Evolutionary conservation across 495 filamentous ascomycete species (phyloP).

Genomic region (Alectoria sarmentosa): DNA sequence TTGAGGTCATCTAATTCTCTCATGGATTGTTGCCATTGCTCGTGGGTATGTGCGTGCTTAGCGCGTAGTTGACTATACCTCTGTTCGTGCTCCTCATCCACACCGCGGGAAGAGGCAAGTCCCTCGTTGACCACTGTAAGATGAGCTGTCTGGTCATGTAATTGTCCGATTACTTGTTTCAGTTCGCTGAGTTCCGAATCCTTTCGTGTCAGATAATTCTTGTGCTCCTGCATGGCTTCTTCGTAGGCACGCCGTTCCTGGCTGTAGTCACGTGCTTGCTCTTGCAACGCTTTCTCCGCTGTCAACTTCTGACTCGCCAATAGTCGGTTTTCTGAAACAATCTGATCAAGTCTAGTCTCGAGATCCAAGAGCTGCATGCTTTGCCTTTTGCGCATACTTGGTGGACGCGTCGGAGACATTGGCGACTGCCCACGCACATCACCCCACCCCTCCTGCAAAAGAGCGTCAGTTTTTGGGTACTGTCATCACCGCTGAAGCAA

Average conservation of each 20-base stretch:
- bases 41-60: constrained; percentile 34
- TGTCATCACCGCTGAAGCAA: constrained; percentile 22
- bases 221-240: constrained; percentile 49
- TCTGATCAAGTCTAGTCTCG: constrained; percentile 64
- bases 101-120: constrained; percentile 59
- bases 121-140: constrained; percentile 68
- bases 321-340: constrained; percentile 71
- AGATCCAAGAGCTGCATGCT: constrained; percentile 95
- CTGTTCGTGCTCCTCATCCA: constrained; percentile 59
- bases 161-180: constrained; percentile 63
- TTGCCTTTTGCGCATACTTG: constrained; percentile 89
- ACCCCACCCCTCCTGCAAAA: constrained; percentile 79
- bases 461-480: constrained; percentile 15
- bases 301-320: constrained; percentile 64
- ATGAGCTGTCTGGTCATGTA: constrained; percentile 69
- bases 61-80: constrained; percentile 54
- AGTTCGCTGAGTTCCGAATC: constrained; percentile 79
- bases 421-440: constrained; percentile 82
- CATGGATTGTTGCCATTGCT: constrained; percentile 2
- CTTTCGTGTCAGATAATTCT: constrained; percentile 48
- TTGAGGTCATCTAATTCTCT: constrained; percentile 36
- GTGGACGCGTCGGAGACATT: constrained; percentile 88
- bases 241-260: constrained; percentile 50
- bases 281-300: constrained; percentile 52
- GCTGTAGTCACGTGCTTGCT: constrained; percentile 42